These are phyloP conservation scores for Auricularia sp. DNA, from an alignment of 768 basidiomycete genomes.

Conservation along the genomic window DNA sequence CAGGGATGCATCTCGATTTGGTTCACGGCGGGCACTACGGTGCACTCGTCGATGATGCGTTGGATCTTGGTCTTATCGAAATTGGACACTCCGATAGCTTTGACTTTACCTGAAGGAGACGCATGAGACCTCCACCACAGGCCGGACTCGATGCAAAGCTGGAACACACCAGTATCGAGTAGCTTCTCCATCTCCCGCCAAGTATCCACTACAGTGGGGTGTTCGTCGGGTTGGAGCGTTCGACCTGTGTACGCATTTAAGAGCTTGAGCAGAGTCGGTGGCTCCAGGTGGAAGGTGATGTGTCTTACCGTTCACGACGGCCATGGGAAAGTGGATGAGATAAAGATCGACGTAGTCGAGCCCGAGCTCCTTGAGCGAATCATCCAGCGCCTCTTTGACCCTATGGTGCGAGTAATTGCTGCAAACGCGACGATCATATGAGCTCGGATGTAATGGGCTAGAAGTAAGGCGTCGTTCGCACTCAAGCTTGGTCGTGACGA, in stretches of 20 bases:
- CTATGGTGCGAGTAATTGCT: conserved; percentile 52
- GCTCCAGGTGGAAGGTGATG: neutral
- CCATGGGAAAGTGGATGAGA: conserved; percentile 30
- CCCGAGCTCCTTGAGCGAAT: conserved; percentile 57
- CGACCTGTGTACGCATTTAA: neutral
- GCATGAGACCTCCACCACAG: neutral
- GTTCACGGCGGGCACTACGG: conserved; percentile 51
- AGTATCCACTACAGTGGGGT: conserved; percentile 38
- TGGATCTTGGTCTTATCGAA: conserved; percentile 37
- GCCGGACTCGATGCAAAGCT: neutral
- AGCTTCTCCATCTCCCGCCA: conserved; percentile 72
- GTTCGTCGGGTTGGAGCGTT: neutral
- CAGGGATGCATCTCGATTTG: conserved; percentile 72
- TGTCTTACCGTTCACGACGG: conserved; percentile 9
- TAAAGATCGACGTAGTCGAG: conserved; percentile 76
- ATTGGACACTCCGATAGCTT: conserved; percentile 43
- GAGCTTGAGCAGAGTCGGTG: neutral
- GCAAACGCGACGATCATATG: conserved; percentile 40
- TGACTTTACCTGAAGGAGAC: neutral
- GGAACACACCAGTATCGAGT: conserved; percentile 42
- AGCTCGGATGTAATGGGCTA: neutral
- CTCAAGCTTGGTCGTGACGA: conserved; percentile 49
- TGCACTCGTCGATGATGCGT: conserved; percentile 27
- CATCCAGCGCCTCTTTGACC: conserved; percentile 52
- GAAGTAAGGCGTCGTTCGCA: neutral